These are phyloP conservation scores for Tinospora cordifolia DNA, from an alignment of 164 flowering plant species.

Conservation along the genomic window DNA sequence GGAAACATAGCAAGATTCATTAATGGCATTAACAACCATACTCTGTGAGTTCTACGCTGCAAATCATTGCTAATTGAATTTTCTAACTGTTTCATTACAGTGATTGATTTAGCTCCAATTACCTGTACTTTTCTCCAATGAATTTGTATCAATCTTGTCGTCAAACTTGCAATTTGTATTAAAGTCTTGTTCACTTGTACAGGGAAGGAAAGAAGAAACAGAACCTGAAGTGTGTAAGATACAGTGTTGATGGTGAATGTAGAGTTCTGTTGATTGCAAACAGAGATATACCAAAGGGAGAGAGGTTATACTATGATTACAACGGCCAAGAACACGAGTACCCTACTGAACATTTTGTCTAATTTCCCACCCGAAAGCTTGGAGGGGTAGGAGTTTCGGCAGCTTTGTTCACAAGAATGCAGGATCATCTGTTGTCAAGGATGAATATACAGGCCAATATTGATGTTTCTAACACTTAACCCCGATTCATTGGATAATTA, in stretches of 20 bases:
- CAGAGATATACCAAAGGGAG: constrained; percentile 79
- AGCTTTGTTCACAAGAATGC: too few relatives aligned
- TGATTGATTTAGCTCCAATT: neutral
- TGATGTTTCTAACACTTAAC: too few relatives aligned
- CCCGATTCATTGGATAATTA: too few relatives aligned
- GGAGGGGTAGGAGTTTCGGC: too few relatives aligned
- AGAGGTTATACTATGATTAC: constrained; percentile 83
- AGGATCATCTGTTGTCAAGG: too few relatives aligned
- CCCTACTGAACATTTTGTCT: constrained; percentile 85
- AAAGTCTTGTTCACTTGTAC: constrained; percentile 17
- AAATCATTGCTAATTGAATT: neutral
- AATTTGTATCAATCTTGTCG: too few relatives aligned
- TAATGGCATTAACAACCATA: constrained; percentile 89
- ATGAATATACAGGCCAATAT: too few relatives aligned
- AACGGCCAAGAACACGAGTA: constrained; percentile 84
- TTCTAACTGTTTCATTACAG: neutral
- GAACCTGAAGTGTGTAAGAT: constrained; percentile 85
- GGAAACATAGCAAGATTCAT: constrained; percentile 92
- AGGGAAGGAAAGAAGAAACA: constrained; percentile 92
- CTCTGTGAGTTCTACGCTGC: constrained; percentile 41
- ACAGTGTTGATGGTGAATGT: constrained; percentile 61
- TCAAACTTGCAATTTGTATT: constrained; percentile 3
- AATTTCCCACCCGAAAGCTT: constrained; percentile 11
- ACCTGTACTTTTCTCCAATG: neutral
- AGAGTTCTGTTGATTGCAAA: constrained; percentile 70